Base-by-base conservation (phyloP, 768 basidiomycete species). In the Hortiboletus campestris region DNA sequence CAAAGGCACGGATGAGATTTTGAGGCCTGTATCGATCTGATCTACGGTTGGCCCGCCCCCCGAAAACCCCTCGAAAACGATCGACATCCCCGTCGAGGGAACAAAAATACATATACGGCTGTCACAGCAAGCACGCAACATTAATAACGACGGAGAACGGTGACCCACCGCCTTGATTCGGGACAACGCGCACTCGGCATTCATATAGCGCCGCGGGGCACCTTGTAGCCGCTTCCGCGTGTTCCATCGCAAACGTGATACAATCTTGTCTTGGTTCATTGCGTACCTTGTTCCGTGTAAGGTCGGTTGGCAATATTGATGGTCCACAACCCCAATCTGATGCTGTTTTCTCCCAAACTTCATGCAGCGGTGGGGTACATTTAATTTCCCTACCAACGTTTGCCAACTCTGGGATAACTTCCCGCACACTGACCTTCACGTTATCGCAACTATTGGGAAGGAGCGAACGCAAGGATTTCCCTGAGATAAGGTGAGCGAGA, bases 171-270 rank as follows among this genome's bases (percentile, higher is more conserved):
- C 40, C 25, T 34, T 38, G 6, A 41, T 22, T 22, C 20, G 8
- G 28, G 47, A 40, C 32, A n/a, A 38, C 28, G 20, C 34, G 25
- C 38, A 25, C 36, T 20, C 41, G 49, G 44, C 32, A 36, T 42
- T 46, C 55, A 42, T 51, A 35, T 49, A 40, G 28, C 46, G 32
- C 19, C 22, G 25, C 25, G 19, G 28, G 39, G 19, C 60, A 56
- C 49, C 49, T 54, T 59, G 45, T 31, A 28, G 4, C 56, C 41
- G 49, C 34, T 47, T 14, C 52, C 53, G 36, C 49, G 32, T 55
- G 58, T 52, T 52, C 46, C 46, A 46, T 13, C 14, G 13, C 45
- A 45, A 57, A 64, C 44, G 51, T 46, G 49, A 53, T 38, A 29
- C 48, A 22, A 22, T 32, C 40, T 55, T 48, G 46, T 47, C 45